Evolutionary conservation across 345 rosid genomes (phyloP).

Genomic region (Populus ilicifolia): DNA sequence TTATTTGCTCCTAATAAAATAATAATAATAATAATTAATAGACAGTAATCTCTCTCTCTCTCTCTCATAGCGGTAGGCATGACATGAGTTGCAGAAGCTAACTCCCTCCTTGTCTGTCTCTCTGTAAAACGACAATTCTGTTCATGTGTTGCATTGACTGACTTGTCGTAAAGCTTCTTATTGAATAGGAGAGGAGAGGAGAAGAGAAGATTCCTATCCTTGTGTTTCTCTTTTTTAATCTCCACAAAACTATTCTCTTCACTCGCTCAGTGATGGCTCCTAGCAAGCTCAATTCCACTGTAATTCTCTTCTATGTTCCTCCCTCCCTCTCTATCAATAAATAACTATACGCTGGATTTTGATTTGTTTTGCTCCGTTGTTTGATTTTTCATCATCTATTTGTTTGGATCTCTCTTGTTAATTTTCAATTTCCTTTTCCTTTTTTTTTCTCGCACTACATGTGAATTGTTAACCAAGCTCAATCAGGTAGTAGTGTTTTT

Average conservation of each 20-base stretch:
- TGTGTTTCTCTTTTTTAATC: neutral
- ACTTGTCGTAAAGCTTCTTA: conserved; percentile 6
- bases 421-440: neutral
- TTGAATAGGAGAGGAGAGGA: neutral
- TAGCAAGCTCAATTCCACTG: conserved; percentile 43
- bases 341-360: neutral
- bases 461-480: neutral
- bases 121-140: neutral
- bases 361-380: neutral
- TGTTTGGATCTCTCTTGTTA: neutral
- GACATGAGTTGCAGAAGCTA: neutral
- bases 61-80: neutral
- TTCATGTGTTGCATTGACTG: neutral
- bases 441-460: neutral
- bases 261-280: conserved; percentile 45
- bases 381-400: neutral
- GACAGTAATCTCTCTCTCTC: neutral
- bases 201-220: neutral
- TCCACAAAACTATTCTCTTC: neutral
- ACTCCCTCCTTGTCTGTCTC: neutral
- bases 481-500: neutral
- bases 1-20: too few relatives aligned
- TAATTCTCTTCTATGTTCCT: conserved; percentile 22
- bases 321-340: neutral
- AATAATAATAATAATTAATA: too few relatives aligned